Conservation (phyloP, 495 filamentous ascomycete species). For the Aspergillus homomorphus region DNA sequence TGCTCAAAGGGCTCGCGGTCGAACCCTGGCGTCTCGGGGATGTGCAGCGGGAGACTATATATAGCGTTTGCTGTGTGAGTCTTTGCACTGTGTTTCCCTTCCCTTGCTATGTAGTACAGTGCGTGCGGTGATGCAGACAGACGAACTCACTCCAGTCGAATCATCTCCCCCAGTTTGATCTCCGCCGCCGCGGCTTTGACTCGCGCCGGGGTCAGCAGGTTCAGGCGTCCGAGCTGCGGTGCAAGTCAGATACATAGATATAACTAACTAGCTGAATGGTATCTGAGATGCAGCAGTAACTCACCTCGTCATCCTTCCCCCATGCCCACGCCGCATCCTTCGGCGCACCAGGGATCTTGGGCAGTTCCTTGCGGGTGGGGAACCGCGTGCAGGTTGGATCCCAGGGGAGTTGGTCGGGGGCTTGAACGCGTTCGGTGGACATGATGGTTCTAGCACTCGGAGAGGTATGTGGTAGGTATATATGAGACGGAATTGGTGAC, state of each 20-base stretch:
- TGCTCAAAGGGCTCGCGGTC: constrained; percentile 51
- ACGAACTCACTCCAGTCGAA: constrained; percentile 42
- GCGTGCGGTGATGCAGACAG: constrained; percentile 10
- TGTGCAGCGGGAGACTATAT: constrained; percentile 51
- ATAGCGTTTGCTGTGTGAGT: neutral
- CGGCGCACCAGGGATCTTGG: constrained; percentile 41
- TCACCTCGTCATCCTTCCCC: constrained; percentile 56
- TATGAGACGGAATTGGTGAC: constrained; percentile 1
- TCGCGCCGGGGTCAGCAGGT: constrained; percentile 55
- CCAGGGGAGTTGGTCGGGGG: constrained; percentile 45
- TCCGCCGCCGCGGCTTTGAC: constrained; percentile 49
- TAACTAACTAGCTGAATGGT: too few species aligned
- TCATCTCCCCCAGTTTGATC: constrained; percentile 53
- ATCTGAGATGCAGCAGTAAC: constrained; percentile 1
- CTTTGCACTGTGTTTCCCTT: too few species aligned
- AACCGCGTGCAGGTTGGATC: constrained; percentile 52
- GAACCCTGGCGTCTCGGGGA: constrained; percentile 50
- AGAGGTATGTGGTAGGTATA: neutral
- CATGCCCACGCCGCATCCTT: constrained; percentile 60
- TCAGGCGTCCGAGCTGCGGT: constrained; percentile 49
- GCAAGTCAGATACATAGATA: neutral
- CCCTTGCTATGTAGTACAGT: too few species aligned
- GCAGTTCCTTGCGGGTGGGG: constrained; percentile 51
- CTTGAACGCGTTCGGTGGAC: constrained; percentile 16
- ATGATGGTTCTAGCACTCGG: neutral